Evolutionary conservation across 2,329 filamentous ascomycete genomes (phyloP), one percentile per base, ranked within the genome.

Genomic region (Paramyrothecium sp.): DNA sequence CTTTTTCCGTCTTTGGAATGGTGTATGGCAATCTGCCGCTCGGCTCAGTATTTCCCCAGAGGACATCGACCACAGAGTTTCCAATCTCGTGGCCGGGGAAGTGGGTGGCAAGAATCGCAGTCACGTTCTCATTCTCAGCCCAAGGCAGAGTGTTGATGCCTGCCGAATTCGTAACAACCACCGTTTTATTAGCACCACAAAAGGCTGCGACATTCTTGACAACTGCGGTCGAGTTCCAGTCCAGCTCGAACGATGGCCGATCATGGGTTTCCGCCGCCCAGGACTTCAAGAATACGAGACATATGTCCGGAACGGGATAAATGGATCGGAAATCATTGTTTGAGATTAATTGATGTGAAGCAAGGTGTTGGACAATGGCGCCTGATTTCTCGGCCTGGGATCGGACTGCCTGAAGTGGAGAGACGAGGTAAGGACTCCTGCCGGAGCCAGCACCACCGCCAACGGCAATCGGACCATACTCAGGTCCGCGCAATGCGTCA

Each of bases 201-300:
- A 5, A 60, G 2, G 62, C 51, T 0, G 87, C 86, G 1, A 85
- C 86, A 7, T 80, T 75, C 57, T 82, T 75, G 48, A 90, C 81
- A 2, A 90, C 78, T 16, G 78, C 75, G 61, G 90, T 87, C 13
- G 83, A 88, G 51, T 67, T 64, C 23, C 81, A 79, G 64, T 90
- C 84, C 0, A 90, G 26, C 26, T 30, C 74, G 3, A 79, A 75
- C 10, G 73, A 70, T 52, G 84, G 86, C 16, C 89, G 82, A 67
- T 91, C 89, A 26, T 88, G 89, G 26, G 89, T 89, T 70, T 92
- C 89, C 20, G 88, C 88, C 0, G 86, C 80, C 67, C 90, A 87
- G 1, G 88, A 82, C 63, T 77, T 89, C 61, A 89, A 84, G 67
- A 91, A 91, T 5, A 91, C 87, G 23, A 91, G 62, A 51, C 69